Base-by-base conservation (phyloP, 768 basidiomycete genomes). In the Dentipellis fragilis region DNA sequence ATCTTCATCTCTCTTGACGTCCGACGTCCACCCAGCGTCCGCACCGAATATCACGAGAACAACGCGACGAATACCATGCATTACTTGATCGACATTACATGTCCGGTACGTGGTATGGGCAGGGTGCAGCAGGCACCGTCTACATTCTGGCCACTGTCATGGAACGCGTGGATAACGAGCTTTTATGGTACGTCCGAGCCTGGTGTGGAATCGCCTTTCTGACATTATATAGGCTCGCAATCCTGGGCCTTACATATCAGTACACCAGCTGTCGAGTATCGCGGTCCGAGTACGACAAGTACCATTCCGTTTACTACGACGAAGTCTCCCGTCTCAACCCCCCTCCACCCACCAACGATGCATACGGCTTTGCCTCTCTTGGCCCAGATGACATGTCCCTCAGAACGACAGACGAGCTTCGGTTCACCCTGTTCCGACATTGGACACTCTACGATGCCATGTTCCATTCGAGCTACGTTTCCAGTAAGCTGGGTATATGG, bases 381-480 rank as follows among this genome's bases (percentile, higher is more conserved):
- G 80, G 79, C 59, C 89, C 95, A 1, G 93, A 97, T 62, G 94
- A 98, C 66, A 73, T 77, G 56, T 82, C 85, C 34, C 83, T 99
- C 59, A 81, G 90, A 39, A 75, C 85, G 40, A 84, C 83, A 35
- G 92, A 94, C 52, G 96, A 99, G 69, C 74, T 98, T 54, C 80
- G 96, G 22, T 98, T 99, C 68, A 93, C 86, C 72, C 78, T 97
- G 54, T 93, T 94, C 67, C 80, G 95, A 55, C 96, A 98, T 72
- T 99, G 96, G 96, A 97, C 88, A 34, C 71, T 99, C 48, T 98
- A 97, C 66, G 96, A 99, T 65, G 85, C 94, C 10, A 98, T 99
- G 96, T 85, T 86, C 64, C 95, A 99, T 68, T 96, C 93, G 3
- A 89, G 89, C 56, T 99, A 98, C 64, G 87, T 99, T 16, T 94